Evolutionary conservation across 768 basidiomycete species (phyloP).

Genomic region (Termitomyces sp.): DNA sequence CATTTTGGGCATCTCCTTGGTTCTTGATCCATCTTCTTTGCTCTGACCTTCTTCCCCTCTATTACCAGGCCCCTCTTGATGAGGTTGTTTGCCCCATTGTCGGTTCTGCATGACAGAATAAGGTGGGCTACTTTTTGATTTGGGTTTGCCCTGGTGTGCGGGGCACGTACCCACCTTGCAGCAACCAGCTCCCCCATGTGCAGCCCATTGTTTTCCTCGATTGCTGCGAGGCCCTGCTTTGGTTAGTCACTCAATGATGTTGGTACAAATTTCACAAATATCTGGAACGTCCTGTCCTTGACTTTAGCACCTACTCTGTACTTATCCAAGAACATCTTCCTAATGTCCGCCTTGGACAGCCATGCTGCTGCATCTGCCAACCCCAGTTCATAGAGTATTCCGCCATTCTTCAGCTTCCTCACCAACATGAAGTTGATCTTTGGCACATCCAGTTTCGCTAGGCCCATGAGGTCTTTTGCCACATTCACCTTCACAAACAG

Average conservation of each 20-base stretch:
- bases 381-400: background rate
- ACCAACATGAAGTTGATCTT: no score
- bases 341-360: background rate
- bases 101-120: background rate
- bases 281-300: background rate
- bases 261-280: background rate
- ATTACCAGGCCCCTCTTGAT: conserved; percentile 15
- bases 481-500: no score
- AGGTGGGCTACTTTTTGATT: conserved; percentile 1
- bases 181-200: background rate
- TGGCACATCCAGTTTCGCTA: no score
- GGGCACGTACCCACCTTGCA: background rate
- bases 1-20: conserved; percentile 12
- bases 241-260: background rate
- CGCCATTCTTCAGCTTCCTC: background rate
- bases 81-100: conserved; percentile 13
- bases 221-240: background rate
- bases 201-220: conserved; percentile 1
- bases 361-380: background rate
- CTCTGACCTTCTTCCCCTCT: conserved; percentile 14
- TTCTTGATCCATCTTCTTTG: conserved; percentile 17
- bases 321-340: background rate
- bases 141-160: background rate
- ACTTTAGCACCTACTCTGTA: background rate
- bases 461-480: no score